Evolutionary conservation across 257 asterid genomes (phyloP).

Genomic region (Petunia axillaris): DNA sequence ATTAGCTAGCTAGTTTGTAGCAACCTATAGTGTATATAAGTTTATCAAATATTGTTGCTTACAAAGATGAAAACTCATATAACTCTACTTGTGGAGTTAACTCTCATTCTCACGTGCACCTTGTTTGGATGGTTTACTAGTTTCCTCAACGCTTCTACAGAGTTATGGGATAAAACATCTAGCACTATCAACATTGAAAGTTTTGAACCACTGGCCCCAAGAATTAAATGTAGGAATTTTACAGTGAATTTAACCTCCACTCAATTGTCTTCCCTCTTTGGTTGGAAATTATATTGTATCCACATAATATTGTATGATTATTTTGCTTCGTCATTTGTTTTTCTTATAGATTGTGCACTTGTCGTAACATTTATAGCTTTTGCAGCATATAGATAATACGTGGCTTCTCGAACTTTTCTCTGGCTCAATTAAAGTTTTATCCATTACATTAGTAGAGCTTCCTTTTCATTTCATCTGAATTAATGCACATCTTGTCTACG

Average conservation of each 20-base stretch:
- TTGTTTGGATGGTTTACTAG: no score
- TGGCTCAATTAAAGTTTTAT: background rate
- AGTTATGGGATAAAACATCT: no score
- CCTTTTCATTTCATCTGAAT: no score
- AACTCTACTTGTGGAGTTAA: no score
- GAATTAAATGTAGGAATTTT: background rate
- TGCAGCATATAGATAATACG: background rate
- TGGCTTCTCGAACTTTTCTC: background rate
- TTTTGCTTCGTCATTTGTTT: background rate
- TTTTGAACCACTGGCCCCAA: background rate
- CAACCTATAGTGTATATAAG: no score
- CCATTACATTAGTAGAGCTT: background rate
- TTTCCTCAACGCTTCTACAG: no score
- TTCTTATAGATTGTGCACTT: background rate
- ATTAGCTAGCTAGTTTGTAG: no score
- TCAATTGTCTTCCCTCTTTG: conserved; percentile 13
- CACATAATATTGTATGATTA: background rate
- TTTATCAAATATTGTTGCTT: no score
- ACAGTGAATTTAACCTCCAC: background rate
- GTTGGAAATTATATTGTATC: background rate
- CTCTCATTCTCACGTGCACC: no score
- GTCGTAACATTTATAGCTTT: background rate
- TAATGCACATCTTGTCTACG: background rate
- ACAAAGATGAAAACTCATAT: no score
- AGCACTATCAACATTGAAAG: background rate